Evolutionary conservation across 306 rosid species (phyloP).

Genomic region (Geum urbanum): DNA sequence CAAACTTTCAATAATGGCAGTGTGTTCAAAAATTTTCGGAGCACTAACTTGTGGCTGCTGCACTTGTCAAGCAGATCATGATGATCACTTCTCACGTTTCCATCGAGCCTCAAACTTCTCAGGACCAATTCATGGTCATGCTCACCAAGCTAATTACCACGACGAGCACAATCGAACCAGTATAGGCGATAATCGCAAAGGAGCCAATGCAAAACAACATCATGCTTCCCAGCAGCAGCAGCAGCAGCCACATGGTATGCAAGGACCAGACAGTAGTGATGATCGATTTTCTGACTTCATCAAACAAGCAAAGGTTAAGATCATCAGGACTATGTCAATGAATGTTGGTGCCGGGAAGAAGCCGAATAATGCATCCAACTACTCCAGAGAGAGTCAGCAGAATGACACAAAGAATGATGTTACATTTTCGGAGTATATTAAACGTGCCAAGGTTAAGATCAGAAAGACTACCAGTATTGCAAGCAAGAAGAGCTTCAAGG

Average conservation of each 20-base stretch:
- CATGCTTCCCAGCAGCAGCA: background rate
- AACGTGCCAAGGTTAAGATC: constrained; percentile 14
- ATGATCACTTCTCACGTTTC: background rate
- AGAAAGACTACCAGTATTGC: constrained; percentile 4
- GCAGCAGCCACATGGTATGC: background rate
- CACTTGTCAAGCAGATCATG: background rate
- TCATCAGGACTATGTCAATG: constrained; percentile 10
- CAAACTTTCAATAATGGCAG: constrained; percentile 5
- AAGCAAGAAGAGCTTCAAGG: constrained; percentile 10
- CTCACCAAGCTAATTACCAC: background rate
- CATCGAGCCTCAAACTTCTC: background rate
- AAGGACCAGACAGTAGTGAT: background rate
- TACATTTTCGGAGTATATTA: constrained; percentile 20
- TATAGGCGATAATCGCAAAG: background rate
- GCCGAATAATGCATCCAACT: background rate
- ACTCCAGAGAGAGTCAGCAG: background rate
- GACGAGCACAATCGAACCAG: background rate
- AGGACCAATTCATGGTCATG: background rate
- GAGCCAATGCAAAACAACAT: constrained; percentile 1
- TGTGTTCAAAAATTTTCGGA: constrained; percentile 12
- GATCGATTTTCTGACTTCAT: constrained; percentile 27
- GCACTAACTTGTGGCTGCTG: constrained; percentile 5
- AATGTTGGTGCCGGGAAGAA: constrained; percentile 5
- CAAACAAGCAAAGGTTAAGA: constrained; percentile 12
- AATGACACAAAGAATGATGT: constrained; percentile 5